Percentiles rank a stretch among this genome's conserved stretches.
Conservation (phyloP, 345 rosid species). For the Euclidium syriacum region DNA sequence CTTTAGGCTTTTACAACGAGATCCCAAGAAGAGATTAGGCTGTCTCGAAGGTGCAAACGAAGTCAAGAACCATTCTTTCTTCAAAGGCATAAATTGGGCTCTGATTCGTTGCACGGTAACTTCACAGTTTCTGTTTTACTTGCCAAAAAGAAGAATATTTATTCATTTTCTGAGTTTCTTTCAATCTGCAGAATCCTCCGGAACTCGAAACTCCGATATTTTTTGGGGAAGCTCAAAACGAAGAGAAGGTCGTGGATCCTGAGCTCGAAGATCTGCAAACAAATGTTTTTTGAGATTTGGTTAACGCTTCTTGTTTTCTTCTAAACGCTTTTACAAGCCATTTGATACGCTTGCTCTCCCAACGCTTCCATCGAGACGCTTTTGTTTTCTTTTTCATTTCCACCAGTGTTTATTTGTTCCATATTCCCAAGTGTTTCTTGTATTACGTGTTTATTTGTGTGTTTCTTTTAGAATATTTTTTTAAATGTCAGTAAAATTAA, state of each 20-base stretch:
- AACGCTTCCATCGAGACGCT: neutral
- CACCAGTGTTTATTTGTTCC: neutral
- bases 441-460: constrained; percentile 6
- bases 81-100: constrained; percentile 83
- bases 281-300: constrained; percentile 57
- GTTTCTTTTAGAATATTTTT: neutral
- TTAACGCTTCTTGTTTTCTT: neutral
- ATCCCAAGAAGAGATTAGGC: constrained; percentile 79
- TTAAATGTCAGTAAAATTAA: neutral
- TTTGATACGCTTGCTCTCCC: constrained; percentile 1
- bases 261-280: constrained; percentile 60
- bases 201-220: constrained; percentile 63
- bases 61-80: constrained; percentile 76
- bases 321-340: neutral
- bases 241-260: constrained; percentile 48
- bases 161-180: neutral
- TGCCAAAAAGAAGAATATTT: neutral
- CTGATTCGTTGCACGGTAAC: constrained; percentile 82
- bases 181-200: constrained; percentile 58
- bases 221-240: constrained; percentile 38
- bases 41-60: constrained; percentile 82
- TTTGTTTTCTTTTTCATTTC: neutral
- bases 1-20: constrained; percentile 68
- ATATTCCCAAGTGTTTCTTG: neutral
- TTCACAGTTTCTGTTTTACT: neutral